Base-by-base conservation (phyloP, 176 grass and related monocot species). In the Dendrocalamus sinicus region DNA sequence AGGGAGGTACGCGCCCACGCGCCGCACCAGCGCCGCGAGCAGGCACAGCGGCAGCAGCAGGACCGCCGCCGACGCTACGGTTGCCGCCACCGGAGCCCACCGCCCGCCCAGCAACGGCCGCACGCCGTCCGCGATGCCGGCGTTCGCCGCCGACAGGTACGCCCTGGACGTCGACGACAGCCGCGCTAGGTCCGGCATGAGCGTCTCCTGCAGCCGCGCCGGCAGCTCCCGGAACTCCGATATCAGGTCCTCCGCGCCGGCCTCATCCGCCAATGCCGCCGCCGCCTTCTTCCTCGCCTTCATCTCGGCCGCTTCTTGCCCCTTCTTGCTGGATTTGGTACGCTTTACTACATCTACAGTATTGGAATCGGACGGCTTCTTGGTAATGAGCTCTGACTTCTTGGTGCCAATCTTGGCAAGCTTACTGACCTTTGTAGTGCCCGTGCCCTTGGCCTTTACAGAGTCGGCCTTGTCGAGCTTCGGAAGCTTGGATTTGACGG, bases 141-240 rank as follows among this genome's bases (percentile, higher is more conserved):
- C 79, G 81, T 99, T 99, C 23, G 96, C 93, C 6, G 93, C 86
- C 3, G 93, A 91, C 17, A 96, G 88, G 93, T 99, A 99, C 16
- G 86, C 82, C 72, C 91, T 92, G 23, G 96, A 99, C 20, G 89
- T 89, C 70, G 82, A 87, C 23, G 96, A 96, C 10, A 96, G 89
- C n/a, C 88, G 90, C 67, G 91, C 90, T 68, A 99, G 84, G 84
- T 99, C 92, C 32, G 96, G 96, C 74, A 99, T 57, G 9, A 93
- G 88, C 72, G 91, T 87, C 78, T 93, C 85, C 41, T 93, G 88
- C 28, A 95, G 83, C 58, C 90, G 88, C 17, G 80, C 24, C 0
- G 93, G 93, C 7, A 95, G 90, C 6, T 32, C 90, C 14, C 86
- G 86, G 90, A 95, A 87, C 79, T 99, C 96, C 20, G 92, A 90